phyloP scores from a whole-genome alignment of 1,284 basidiomycete species.

The Blastosporella zonata region DNA sequence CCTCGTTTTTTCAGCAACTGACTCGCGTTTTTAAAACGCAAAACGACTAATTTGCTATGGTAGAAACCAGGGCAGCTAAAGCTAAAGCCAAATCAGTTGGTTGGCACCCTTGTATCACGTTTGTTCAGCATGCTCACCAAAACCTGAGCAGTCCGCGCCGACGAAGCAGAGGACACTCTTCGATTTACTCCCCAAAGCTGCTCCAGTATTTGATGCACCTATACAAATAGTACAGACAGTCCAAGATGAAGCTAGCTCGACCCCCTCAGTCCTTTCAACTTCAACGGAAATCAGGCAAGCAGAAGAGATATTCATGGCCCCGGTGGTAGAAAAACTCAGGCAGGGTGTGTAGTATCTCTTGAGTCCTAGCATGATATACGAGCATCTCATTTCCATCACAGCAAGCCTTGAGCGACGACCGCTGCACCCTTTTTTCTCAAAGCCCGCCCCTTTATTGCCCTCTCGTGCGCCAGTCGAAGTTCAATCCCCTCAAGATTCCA shows the following conservation, averaged over 20 bases:
- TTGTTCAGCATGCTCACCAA: constrained; percentile 8
- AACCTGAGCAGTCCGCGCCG: constrained; percentile 6
- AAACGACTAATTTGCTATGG: constrained; percentile 11
- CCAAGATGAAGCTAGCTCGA: not conserved
- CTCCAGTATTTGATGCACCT: not conserved
- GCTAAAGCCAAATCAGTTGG: constrained; percentile 24
- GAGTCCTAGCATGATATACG: not conserved
- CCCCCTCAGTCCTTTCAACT: not conserved
- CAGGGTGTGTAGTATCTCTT: constrained; percentile 8
- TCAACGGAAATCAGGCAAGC: not conserved
- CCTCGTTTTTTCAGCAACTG: too few species aligned
- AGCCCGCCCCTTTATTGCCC: not conserved
- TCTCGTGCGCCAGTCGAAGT: not conserved
- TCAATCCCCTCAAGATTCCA: not conserved
- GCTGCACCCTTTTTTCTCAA: constrained; percentile 19
- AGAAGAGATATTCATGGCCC: constrained; percentile 3
- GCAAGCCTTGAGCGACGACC: constrained; percentile 18
- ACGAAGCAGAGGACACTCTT: constrained; percentile 33
- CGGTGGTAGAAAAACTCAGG: constrained; percentile 14
- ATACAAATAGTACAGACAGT: not conserved
- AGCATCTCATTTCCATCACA: not conserved
- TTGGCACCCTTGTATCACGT: constrained; percentile 3
- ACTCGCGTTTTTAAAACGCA: not conserved
- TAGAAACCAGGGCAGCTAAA: constrained; percentile 21
- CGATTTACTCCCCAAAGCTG: constrained; percentile 31